Evolutionary conservation across 202 grass and related monocot species (phyloP), one percentile per base, ranked within the genome.

Genomic region (Sporobolus alterniflorus): DNA sequence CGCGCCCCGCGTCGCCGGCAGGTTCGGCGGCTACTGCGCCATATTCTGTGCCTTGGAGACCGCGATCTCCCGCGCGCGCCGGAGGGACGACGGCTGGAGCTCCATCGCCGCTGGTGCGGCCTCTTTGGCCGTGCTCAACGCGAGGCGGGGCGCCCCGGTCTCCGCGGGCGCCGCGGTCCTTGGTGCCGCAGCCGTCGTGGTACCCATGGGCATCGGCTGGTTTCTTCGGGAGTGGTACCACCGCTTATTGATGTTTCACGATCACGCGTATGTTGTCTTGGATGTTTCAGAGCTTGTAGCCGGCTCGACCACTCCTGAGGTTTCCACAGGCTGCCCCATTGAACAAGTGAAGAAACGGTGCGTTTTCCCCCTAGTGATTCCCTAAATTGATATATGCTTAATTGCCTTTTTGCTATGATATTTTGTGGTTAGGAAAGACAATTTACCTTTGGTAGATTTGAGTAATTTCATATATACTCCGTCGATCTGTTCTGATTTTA

Each of bases 31-130:
- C 15, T 93, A 82, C 76, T 59, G 81, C 15, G 87, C 84, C 21
- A 67, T 90, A 31, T 93, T 85, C 67, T 90, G 84, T 20, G 60
- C 73, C 76, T 85, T 90, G 75, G 81, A 83, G 21, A 88, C 84
- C 60, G 83, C 71, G 84, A 79, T 93, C 67, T 77, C 85, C 55
- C 64, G 59, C 39, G 18, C 55, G 36, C 87, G 91, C 56, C 61
- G 82, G 67, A 90, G 78, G 85, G 91, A 93, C 76, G 87, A 90
- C 66, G 76, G 76, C 20, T 90, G 91, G 87, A 90, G 85, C 73
- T 82, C 84, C 42, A 90, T 93, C 22, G 50, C 87, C 66, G 87
- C 87, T 14, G 91, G 81, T 55, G 87, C 84, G 5, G 67, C 71
- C 18, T 84, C 84, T 11, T 71, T 84, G 4, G 84, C 75, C 18